Conservation (phyloP, 2,329 filamentous ascomycete species). For the Clonostachys rhizophaga region DNA sequence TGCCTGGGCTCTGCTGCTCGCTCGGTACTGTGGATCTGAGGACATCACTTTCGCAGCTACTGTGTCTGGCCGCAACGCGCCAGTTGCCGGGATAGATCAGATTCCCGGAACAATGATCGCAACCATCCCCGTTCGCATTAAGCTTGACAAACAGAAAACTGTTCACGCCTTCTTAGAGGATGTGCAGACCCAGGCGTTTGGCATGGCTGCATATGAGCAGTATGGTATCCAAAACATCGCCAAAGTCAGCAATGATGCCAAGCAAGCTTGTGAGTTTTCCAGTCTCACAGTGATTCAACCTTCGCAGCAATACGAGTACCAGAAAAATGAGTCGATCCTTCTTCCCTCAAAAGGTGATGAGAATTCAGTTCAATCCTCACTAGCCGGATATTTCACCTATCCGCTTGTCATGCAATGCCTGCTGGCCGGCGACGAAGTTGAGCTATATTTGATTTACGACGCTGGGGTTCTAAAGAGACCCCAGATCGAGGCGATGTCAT, state of each 20-base stretch:
- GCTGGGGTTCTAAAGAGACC: constrained; percentile 1
- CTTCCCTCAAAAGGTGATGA: neutral
- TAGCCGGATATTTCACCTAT: constrained; percentile 10
- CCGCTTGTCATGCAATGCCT: constrained; percentile 4
- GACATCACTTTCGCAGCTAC: constrained; percentile 17
- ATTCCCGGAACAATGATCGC: constrained; percentile 21
- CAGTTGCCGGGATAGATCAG: constrained; percentile 13
- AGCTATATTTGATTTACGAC: constrained; percentile 2
- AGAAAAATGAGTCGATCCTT: neutral
- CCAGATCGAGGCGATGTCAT: constrained; percentile 5
- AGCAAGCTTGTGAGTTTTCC: neutral
- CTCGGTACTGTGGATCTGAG: constrained; percentile 8
- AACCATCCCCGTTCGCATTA: constrained; percentile 17
- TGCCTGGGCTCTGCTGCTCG: constrained; percentile 16
- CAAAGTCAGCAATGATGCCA: neutral
- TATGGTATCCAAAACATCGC: neutral
- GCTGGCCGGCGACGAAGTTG: constrained; percentile 1
- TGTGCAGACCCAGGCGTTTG: constrained; percentile 9
- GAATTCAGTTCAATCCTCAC: constrained; percentile 15
- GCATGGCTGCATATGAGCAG: constrained; percentile 3
- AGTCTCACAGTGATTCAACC: neutral
- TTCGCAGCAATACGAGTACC: neutral
- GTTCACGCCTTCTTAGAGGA: constrained; percentile 9
- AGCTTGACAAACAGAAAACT: constrained; percentile 3
- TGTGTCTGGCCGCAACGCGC: constrained; percentile 17